Conservation (phyloP, 2,329 filamentous ascomycete species). For the Phialemonium atrogriseum region DNA sequence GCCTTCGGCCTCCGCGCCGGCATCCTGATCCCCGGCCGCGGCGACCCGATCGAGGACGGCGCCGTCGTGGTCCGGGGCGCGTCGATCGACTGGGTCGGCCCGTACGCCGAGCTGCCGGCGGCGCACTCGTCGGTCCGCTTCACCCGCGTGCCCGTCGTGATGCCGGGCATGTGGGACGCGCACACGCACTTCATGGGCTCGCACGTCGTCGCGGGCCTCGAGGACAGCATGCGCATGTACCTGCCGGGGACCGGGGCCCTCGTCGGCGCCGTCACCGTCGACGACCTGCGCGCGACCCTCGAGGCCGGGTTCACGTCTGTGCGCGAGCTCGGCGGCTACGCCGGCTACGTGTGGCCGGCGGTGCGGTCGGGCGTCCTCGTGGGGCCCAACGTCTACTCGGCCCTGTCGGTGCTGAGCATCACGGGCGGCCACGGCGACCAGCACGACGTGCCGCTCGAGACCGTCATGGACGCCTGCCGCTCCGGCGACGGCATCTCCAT, state of each 20-base stretch:
- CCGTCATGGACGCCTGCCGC: conserved; percentile 21
- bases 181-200: conserved; percentile 39
- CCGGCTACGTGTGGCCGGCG: conserved; percentile 30
- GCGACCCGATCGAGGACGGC: conserved; percentile 28
- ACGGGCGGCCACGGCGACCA: conserved; percentile 41
- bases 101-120: conserved; percentile 18
- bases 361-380: conserved; percentile 34
- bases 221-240: conserved; percentile 13
- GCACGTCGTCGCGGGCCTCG: conserved; percentile 11
- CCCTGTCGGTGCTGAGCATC: conserved; percentile 32
- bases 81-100: conserved; percentile 32
- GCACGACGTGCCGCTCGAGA: conserved; percentile 25
- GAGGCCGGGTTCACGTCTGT: conserved; percentile 42
- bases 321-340: conserved; percentile 39
- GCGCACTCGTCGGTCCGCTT: conserved; percentile 20
- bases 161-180: conserved; percentile 46
- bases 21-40: conserved; percentile 39
- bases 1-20: conserved; percentile 17
- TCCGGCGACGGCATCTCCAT: conserved; percentile 23
- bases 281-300: conserved; percentile 31
- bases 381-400: conserved; percentile 40
- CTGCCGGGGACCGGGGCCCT: conserved; percentile 17
- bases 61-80: conserved; percentile 28
- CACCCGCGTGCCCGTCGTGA: conserved; percentile 30
- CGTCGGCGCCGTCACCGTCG: conserved; percentile 30